Conservation (phyloP, 2,329 filamentous ascomycete species). For the Clarireedia paspali region DNA sequence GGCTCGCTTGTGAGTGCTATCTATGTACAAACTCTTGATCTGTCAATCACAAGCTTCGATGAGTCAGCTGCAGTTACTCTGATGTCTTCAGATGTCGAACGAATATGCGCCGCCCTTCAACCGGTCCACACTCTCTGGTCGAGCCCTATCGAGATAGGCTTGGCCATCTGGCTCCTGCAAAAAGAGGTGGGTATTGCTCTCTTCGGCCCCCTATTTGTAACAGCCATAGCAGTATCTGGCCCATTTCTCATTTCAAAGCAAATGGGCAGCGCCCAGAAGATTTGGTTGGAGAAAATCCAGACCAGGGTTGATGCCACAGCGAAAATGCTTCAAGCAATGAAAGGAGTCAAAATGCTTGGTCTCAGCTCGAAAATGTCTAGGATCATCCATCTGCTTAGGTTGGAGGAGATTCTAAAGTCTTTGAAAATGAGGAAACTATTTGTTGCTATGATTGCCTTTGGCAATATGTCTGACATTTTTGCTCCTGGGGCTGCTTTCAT, state of each 20-base stretch:
- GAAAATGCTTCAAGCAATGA: conserved; percentile 27
- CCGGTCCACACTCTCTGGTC: conserved; percentile 28
- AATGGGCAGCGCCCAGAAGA: conserved; percentile 24
- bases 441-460: conserved; percentile 6
- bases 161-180: conserved; percentile 26
- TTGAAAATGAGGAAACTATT: conserved; percentile 8
- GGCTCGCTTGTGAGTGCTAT: conserved; percentile 23
- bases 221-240: conserved; percentile 23
- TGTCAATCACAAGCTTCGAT: conserved; percentile 21
- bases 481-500: conserved; percentile 34
- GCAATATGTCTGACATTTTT: conserved; percentile 20
- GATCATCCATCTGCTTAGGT: conserved; percentile 27
- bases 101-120: conserved; percentile 26
- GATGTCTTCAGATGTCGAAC: conserved; percentile 13
- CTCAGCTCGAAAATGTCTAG: conserved; percentile 20
- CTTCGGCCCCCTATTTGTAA: conserved; percentile 16
- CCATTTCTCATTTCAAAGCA: conserved; percentile 17
- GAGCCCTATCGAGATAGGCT: conserved; percentile 21
- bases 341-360: conserved; percentile 15
- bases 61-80: conserved; percentile 16
- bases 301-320: conserved; percentile 26
- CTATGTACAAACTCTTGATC: conserved; percentile 24
- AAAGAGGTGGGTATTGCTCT: conserved; percentile 25
- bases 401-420: conserved; percentile 7
- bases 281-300: conserved; percentile 28